Conservation (phyloP, 176 grass and related monocot species). For the Raddia distichophylla region DNA sequence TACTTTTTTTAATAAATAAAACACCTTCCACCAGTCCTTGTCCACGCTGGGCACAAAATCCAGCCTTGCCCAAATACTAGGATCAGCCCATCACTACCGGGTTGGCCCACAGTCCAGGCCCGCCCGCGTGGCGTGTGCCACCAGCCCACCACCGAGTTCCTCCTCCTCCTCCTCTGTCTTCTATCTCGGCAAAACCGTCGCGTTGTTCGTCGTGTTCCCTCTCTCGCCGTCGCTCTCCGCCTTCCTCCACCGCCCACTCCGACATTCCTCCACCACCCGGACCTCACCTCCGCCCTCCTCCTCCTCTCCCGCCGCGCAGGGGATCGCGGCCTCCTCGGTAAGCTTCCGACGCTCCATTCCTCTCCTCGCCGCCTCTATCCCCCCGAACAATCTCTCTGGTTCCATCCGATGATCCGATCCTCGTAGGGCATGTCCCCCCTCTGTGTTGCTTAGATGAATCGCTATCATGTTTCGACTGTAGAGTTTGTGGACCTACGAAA, state of each 20-base stretch:
- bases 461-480: neutral
- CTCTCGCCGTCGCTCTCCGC: conserved; percentile 36
- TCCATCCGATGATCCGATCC: neutral
- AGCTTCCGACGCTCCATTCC: neutral
- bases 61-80: neutral
- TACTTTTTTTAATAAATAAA: no score
- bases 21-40: neutral
- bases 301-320: neutral
- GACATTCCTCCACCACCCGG: neutral
- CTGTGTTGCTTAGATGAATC: neutral
- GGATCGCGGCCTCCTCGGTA: conserved; percentile 25
- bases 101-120: neutral
- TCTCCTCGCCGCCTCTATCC: neutral
- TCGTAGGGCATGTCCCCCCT: neutral
- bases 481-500: neutral
- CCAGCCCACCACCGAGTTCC: neutral
- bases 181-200: neutral
- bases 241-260: conserved; percentile 32
- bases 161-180: neutral
- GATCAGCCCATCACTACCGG: neutral
- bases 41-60: neutral
- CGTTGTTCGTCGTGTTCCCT: conserved; percentile 7
- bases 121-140: neutral
- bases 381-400: neutral
- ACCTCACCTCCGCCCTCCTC: neutral